Evolutionary conservation across 2,329 filamentous ascomycete genomes (phyloP).

Genomic region (Penicillium polonicum): DNA sequence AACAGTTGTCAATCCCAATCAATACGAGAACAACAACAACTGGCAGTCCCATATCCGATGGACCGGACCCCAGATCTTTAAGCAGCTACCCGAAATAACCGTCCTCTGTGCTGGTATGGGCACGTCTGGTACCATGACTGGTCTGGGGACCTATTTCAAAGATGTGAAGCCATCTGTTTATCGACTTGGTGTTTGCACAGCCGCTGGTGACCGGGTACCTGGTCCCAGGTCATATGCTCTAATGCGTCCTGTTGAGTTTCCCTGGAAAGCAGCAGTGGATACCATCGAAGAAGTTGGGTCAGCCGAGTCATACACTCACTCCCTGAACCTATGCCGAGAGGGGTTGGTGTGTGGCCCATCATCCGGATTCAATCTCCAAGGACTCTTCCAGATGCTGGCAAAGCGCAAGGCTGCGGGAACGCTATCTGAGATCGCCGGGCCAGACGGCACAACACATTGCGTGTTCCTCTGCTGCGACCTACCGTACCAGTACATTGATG

Average conservation of each 20-base stretch:
- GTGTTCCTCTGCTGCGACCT: conserved; percentile 64
- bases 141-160: conserved; percentile 53
- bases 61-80: conserved; percentile 60
- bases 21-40: conserved; percentile 55
- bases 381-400: conserved; percentile 52
- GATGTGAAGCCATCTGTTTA: conserved; percentile 43
- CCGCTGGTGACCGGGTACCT: conserved; percentile 57
- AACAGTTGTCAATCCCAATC: conserved; percentile 53
- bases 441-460: conserved; percentile 51
- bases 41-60: conserved; percentile 53
- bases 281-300: conserved; percentile 58
- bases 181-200: conserved; percentile 54
- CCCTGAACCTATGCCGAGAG: conserved; percentile 55
- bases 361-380: conserved; percentile 58
- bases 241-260: conserved; percentile 54
- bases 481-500: conserved; percentile 62
- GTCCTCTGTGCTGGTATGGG: conserved; percentile 59
- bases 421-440: conserved; percentile 46
- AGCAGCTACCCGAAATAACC: conserved; percentile 57
- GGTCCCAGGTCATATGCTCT: conserved; percentile 57
- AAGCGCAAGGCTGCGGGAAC: conserved; percentile 49
- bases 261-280: conserved; percentile 58
- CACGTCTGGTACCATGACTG: conserved; percentile 55
- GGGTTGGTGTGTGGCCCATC: conserved; percentile 62
- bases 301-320: conserved; percentile 53